Evolutionary conservation across 75 land plant species (phyloP).

Genomic region (Pinus tabuliformis): DNA sequence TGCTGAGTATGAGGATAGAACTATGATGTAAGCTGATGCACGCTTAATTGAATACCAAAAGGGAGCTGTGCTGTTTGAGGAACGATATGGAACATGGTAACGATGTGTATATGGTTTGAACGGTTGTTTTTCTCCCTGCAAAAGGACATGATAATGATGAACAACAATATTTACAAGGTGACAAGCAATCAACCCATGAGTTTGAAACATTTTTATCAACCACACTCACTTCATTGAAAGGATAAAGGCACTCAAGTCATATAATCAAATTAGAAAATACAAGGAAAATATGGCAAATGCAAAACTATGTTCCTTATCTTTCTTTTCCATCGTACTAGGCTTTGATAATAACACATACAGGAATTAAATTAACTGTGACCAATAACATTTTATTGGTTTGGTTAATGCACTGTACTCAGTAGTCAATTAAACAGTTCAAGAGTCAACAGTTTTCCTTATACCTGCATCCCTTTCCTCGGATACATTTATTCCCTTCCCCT

Average conservation of each 20-base stretch:
- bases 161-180: not conserved
- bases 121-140: slow-evolving; percentile 57
- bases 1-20: slow-evolving; percentile 49
- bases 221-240: not conserved
- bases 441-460: not conserved
- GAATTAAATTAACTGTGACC: not conserved
- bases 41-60: slow-evolving; percentile 56
- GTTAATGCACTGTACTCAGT: not conserved
- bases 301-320: not conserved
- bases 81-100: slow-evolving; percentile 28
- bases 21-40: slow-evolving; percentile 71
- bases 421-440: not conserved
- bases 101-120: slow-evolving; percentile 37
- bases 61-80: slow-evolving; percentile 35
- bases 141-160: not conserved
- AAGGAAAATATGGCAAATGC: not conserved
- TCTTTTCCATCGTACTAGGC: not conserved
- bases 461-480: not conserved
- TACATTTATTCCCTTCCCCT: not conserved
- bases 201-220: not conserved
- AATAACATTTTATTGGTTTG: not conserved
- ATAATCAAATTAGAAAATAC: not conserved
- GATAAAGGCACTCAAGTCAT: not conserved
- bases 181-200: not conserved
- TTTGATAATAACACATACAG: not conserved